Evolutionary conservation across 768 basidiomycete genomes (phyloP).

Genomic region (Lactarius sp.): DNA sequence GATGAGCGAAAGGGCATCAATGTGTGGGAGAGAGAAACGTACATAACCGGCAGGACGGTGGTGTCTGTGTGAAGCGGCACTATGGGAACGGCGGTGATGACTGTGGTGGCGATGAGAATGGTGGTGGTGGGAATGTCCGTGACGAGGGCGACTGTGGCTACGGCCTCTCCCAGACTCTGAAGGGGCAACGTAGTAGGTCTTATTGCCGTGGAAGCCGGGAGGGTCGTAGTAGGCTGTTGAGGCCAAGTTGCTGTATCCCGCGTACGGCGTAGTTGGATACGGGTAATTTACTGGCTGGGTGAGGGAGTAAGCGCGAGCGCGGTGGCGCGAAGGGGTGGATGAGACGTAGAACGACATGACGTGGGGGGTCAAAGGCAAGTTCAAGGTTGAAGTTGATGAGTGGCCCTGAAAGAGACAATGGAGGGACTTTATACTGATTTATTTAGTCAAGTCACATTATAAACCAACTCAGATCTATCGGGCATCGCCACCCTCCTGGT

Average conservation of each 20-base stretch:
- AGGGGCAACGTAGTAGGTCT: constrained; percentile 23
- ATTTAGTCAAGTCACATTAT: neutral
- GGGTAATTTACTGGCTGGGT: constrained; percentile 20
- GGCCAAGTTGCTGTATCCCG: constrained; percentile 20
- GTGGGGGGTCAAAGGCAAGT: constrained; percentile 3
- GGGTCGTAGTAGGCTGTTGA: constrained; percentile 8
- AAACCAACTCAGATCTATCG: constrained; percentile 10
- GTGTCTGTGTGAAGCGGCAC: constrained; percentile 10
- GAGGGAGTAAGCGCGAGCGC: constrained; percentile 27
- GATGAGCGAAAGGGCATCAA: neutral
- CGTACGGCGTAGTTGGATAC: constrained; percentile 27
- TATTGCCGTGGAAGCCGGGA: constrained; percentile 2
- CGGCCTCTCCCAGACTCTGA: constrained; percentile 23
- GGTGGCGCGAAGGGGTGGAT: constrained; percentile 24
- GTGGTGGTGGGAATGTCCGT: constrained; percentile 17
- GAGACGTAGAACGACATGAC: constrained; percentile 30
- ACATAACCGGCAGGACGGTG: constrained; percentile 21
- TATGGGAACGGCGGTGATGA: constrained; percentile 23
- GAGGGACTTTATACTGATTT: constrained; percentile 10
- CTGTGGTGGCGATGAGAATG: constrained; percentile 17
- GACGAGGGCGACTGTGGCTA: constrained; percentile 25
- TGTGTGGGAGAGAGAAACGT: neutral
- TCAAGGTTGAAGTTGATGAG: constrained; percentile 9
- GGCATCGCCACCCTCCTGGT: neutral
- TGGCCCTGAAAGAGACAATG: neutral